Conservation (phyloP, 805 yeast species). For the Torulaspora franciscae region DNA sequence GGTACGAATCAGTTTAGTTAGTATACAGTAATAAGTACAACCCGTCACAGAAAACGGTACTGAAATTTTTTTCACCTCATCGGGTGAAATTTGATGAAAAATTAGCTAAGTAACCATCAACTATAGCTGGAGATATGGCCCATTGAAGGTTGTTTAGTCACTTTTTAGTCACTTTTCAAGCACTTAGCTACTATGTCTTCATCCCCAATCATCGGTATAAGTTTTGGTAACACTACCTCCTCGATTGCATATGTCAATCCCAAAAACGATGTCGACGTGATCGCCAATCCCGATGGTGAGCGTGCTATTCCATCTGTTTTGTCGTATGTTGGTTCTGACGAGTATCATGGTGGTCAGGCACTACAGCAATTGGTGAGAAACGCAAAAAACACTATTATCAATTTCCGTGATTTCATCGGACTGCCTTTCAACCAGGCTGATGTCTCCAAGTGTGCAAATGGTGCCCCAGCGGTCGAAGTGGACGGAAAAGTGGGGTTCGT, state of each 20-base stretch:
- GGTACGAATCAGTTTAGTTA: too few relatives aligned
- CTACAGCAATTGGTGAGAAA: conserved; percentile 87
- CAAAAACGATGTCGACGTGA: conserved; percentile 74
- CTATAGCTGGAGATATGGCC: background rate
- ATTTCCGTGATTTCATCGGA: conserved; percentile 92
- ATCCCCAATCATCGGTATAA: conserved; percentile 76
- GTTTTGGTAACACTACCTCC: conserved; percentile 94
- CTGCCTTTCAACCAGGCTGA: conserved; percentile 65
- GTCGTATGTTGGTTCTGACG: conserved; percentile 89
- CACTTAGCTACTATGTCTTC: conserved; percentile 23
- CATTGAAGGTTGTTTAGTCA: conserved; percentile 1
- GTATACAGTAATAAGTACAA: background rate
- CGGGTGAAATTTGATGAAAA: conserved; percentile 1
- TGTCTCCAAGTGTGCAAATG: conserved; percentile 58
- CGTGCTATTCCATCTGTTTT: conserved; percentile 91
- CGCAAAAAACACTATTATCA: conserved; percentile 76
- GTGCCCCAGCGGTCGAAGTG: conserved; percentile 36
- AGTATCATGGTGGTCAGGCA: conserved; percentile 97
- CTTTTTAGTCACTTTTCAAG: too few relatives aligned
- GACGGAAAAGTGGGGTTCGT: conserved; percentile 68
- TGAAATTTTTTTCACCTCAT: conserved; percentile 14
- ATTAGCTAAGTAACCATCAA: background rate
- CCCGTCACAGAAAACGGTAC: conserved; percentile 2
- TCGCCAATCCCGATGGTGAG: conserved; percentile 99
- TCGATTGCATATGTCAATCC: conserved; percentile 95